These are phyloP conservation scores for Solanum lycopersicoides DNA, from an alignment of 257 asterid genomes.

Conservation along the genomic window DNA sequence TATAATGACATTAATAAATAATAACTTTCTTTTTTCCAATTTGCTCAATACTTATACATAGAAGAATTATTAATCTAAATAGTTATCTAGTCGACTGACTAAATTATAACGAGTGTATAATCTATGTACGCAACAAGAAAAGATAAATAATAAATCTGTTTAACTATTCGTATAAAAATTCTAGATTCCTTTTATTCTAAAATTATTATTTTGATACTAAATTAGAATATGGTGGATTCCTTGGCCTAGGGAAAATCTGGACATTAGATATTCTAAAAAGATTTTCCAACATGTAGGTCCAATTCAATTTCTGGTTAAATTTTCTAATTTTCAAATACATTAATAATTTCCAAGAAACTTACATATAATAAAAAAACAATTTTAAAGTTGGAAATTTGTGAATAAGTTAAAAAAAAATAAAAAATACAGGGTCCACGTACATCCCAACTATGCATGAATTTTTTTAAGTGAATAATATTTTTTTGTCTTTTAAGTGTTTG, in stretches of 20 bases:
- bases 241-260: not conserved
- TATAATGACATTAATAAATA: not conserved
- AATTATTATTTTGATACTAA: not conserved
- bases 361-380: not conserved
- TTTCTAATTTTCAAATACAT: not conserved
- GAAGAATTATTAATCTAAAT: too few relatives aligned
- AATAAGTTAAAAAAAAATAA: not conserved
- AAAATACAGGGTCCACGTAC: not conserved
- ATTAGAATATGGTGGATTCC: not conserved
- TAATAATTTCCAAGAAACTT: not conserved
- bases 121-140: not conserved
- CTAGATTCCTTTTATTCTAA: not conserved
- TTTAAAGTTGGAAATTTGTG: not conserved
- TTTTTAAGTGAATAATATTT: not conserved
- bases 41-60: not conserved
- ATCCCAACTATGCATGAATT: not conserved
- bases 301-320: not conserved
- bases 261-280: not conserved
- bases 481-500: not conserved
- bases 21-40: not conserved
- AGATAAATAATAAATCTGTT: too few relatives aligned
- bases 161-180: too few relatives aligned
- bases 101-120: too few relatives aligned
- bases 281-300: not conserved
- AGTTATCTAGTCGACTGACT: not conserved